Percentiles rank a stretch among this genome's conserved stretches.
phyloP scores from a whole-genome alignment of 129 eudicot species.

The Flaveria robusta region DNA sequence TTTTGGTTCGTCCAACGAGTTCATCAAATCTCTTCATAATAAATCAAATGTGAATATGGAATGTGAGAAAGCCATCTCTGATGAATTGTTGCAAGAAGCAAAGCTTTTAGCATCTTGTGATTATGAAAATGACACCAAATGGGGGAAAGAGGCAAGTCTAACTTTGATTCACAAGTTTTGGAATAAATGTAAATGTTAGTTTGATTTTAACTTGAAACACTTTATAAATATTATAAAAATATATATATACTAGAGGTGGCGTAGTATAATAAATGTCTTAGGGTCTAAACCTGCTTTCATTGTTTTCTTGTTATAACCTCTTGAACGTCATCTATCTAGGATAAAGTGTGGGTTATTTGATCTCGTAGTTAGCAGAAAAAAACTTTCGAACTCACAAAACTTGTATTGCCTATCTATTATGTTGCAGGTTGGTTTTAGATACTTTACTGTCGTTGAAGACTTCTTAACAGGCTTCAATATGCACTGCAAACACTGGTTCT shows the following conservation, averaged over 20 bases:
- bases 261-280: too few species aligned
- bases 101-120: conserved; percentile 49
- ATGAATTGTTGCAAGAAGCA: conserved; percentile 42
- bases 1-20: conserved; percentile 52
- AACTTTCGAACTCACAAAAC: too few species aligned
- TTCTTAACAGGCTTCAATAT: conserved; percentile 44
- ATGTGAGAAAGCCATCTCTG: background rate
- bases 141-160: conserved; percentile 64
- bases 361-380: too few species aligned
- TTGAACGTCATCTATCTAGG: too few species aligned
- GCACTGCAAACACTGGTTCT: conserved; percentile 51
- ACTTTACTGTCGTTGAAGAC: conserved; percentile 49
- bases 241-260: too few species aligned
- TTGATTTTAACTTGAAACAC: background rate
- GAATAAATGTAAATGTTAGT: too few species aligned
- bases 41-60: background rate
- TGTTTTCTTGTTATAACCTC: too few species aligned
- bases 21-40: conserved; percentile 39
- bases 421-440: conserved; percentile 52
- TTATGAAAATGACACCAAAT: conserved; percentile 51
- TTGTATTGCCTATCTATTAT: too few species aligned
- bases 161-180: background rate
- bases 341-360: too few species aligned
- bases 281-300: too few species aligned
- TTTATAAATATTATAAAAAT: background rate